Base-by-base conservation (phyloP, 805 yeast species). In the Spathaspora sp. region DNA sequence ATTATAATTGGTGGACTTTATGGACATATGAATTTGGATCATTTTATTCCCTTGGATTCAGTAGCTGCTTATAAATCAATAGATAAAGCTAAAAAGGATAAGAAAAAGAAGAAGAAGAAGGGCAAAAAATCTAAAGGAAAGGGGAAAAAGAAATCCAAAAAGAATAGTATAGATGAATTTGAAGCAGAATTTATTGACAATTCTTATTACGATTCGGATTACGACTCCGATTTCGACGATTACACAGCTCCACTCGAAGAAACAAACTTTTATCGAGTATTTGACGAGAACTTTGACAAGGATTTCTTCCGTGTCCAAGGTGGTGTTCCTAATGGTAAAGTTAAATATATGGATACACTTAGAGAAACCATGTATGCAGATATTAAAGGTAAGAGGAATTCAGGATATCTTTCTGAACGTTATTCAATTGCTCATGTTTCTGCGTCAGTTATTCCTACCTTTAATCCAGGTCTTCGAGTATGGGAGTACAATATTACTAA, bases 21-120 rank as follows among this genome's bases (percentile, higher is more conserved):
- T 64, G 97, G 97, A 0, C 97, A 89, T 64, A 89, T 89, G 96
- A 89, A 89, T 66, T 74, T 89, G 50, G 96, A 90, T 63, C 96
- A 89, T 69, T 89, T 87, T 64, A 76, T 87, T 44, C 90, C 96
- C 0, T 72, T 86, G 54, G 93, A 89, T 68, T 78, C 89, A 1
- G 78, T 76, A 46, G 79, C 80, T 57, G 89, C 94, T 0, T 84
- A 87, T 72, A 75, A 76, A 52, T 78, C 81, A 7, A 69, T 81
- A 47, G 57, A 61, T 39, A 50, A 61, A 14, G 57, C 59, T 43
- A 46, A 18, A n/a, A 55, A 54, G 47, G 50, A 49, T 28, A 54
- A 53, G 32, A 48, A 17, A 46, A 46, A 18, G 44, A 32, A 40
- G 18, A 42, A 40, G 47, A 49, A 32, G 28, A 44, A 38, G 42